Percentiles rank a stretch among this genome's conserved stretches.
phyloP scores from a whole-genome alignment of 148 eudicot species.

The Gaultheria prostrata region DNA sequence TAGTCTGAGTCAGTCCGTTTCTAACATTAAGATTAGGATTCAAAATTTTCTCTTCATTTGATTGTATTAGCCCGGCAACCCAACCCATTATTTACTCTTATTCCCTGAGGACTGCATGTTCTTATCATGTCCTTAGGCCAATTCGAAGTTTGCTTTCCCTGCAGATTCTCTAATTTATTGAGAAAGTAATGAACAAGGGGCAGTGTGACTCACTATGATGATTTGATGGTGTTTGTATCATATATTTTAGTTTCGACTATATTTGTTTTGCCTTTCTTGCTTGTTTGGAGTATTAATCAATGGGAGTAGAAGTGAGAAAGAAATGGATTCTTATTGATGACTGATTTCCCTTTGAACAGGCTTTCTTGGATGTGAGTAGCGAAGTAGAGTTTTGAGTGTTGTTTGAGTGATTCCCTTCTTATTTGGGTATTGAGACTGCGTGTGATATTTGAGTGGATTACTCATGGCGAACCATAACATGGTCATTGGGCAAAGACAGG shows the following conservation, averaged over 20 bases:
- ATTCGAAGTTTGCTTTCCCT: not conserved
- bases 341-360: slow-evolving; percentile 5
- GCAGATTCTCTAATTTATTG: not conserved
- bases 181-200: not conserved
- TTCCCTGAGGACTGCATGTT: not conserved
- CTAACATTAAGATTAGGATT: not conserved
- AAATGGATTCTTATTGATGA: not conserved
- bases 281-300: not conserved
- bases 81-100: not conserved
- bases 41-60: not conserved
- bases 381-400: not conserved
- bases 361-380: not conserved
- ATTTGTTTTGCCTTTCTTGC: not conserved
- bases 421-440: not conserved
- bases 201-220: not conserved
- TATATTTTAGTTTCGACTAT: not conserved
- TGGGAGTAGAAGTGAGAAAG: not conserved
- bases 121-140: not conserved
- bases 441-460: not conserved
- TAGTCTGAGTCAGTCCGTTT: not conserved
- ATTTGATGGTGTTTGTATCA: not conserved
- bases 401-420: not conserved
- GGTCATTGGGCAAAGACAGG: slow-evolving; percentile 33
- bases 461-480: slow-evolving; percentile 44
- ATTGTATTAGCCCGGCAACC: not conserved